Evolutionary conservation across 2,329 filamentous ascomycete species (phyloP).

Genomic region (Paecilomyces dactylethromorphus): DNA sequence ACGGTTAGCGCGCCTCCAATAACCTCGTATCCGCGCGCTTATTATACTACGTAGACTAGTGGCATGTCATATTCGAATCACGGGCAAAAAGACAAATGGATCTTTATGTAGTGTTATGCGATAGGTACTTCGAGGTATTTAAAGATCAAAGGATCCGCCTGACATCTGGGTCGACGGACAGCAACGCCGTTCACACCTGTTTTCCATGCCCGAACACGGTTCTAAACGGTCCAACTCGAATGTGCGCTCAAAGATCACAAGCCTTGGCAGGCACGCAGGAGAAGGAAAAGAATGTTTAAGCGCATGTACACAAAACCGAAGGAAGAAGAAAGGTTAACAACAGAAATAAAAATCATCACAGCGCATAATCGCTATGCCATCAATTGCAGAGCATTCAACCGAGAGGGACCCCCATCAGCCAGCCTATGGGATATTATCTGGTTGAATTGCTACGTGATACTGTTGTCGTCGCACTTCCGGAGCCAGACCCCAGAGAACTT

Average conservation of each 20-base stretch:
- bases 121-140: constrained; percentile 3
- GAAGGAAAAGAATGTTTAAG: constrained; percentile 28
- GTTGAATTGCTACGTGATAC: constrained; percentile 38
- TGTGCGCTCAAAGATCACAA: constrained; percentile 21
- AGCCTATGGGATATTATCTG: constrained; percentile 23
- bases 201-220: constrained; percentile 38
- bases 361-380: constrained; percentile 33
- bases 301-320: constrained; percentile 28
- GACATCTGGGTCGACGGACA: constrained; percentile 23
- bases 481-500: constrained; percentile 30
- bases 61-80: background rate
- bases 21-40: background rate
- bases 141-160: constrained; percentile 19
- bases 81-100: background rate
- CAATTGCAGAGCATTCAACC: constrained; percentile 19
- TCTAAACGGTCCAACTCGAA: constrained; percentile 35
- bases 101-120: background rate
- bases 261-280: constrained; percentile 16
- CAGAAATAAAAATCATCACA: constrained; percentile 25
- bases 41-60: no score
- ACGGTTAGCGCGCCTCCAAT: constrained; percentile 6
- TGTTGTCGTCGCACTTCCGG: constrained; percentile 26
- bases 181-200: constrained; percentile 37
- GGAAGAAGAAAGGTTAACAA: constrained; percentile 11
- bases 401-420: constrained; percentile 4